A percentile compares a stretch with the other conserved stretches of the same genome.
These are phyloP conservation scores for Monosporascus sp. DNA, from an alignment of 2,329 filamentous ascomycete species.

Conservation along the genomic window DNA sequence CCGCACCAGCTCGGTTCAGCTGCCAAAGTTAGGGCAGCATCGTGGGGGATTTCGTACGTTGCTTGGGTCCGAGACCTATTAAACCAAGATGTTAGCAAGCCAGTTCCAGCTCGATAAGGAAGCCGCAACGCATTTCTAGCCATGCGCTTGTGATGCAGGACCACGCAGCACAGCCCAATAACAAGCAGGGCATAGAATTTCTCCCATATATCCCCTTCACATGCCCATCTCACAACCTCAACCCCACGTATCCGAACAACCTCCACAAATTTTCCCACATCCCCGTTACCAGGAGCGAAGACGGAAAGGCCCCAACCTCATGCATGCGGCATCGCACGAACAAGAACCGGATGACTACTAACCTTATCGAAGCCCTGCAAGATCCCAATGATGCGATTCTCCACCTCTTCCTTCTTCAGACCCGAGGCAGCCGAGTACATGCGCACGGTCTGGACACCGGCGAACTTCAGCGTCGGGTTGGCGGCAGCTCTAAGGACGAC, in stretches of 20 bases:
- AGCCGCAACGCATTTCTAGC: too few species aligned
- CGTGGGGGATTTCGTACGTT: constrained; percentile 45
- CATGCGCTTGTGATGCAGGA: too few species aligned
- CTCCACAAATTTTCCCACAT: not conserved
- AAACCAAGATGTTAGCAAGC: constrained; percentile 18
- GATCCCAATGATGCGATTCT: constrained; percentile 87
- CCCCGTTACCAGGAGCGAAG: constrained; percentile 21
- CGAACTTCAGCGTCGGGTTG: constrained; percentile 54
- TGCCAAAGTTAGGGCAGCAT: not conserved
- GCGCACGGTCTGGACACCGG: constrained; percentile 64
- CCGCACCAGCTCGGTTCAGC: not conserved
- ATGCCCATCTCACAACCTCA: not conserved
- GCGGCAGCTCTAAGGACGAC: constrained; percentile 45
- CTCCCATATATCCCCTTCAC: too few species aligned
- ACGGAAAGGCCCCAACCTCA: constrained; percentile 9
- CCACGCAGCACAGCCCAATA: too few species aligned
- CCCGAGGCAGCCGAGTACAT: constrained; percentile 81
- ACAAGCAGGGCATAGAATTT: too few species aligned
- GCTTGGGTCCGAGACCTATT: constrained; percentile 60
- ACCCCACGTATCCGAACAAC: constrained; percentile 6
- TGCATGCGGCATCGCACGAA: too few species aligned
- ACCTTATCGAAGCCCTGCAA: constrained; percentile 98
- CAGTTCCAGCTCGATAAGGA: not conserved
- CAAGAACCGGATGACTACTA: constrained; percentile 8
- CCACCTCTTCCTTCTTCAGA: constrained; percentile 77